Evolutionary conservation across 345 rosid genomes (phyloP).

Genomic region (thale cress (Arabidopsis thaliana)): TAIR10.1 NC_003075.7:13234501-13235000

Average conservation of each 20-base stretch:
- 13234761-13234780: slow-evolving; percentile 84
- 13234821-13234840: slow-evolving; percentile 57
- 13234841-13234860: slow-evolving; percentile 44
- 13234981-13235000: neutral
- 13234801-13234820: slow-evolving; percentile 52
- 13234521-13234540: slow-evolving; percentile 70
- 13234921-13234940: neutral
- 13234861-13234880: slow-evolving; percentile 59
- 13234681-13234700: neutral
- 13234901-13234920: slow-evolving; percentile 50
- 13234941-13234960: slow-evolving; percentile 10
- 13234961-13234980: slow-evolving; percentile 28
- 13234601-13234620: neutral
- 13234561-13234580: slow-evolving; percentile 95
- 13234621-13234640: neutral
- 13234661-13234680: neutral
- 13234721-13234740: slow-evolving; percentile 78
- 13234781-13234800: slow-evolving; percentile 59
- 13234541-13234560: slow-evolving; percentile 87
- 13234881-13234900: slow-evolving; percentile 55
- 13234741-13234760: slow-evolving; percentile 91
- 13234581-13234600: slow-evolving; percentile 26
- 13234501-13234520: slow-evolving; percentile 10
- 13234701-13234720: slow-evolving; percentile 60
- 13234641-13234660: slow-evolving; percentile 10